A percentile compares a stretch with the other conserved stretches of the same genome.
phyloP scores from a whole-genome alignment of 2,329 filamentous ascomycete genomes.

The Botryotinia globosa region DNA sequence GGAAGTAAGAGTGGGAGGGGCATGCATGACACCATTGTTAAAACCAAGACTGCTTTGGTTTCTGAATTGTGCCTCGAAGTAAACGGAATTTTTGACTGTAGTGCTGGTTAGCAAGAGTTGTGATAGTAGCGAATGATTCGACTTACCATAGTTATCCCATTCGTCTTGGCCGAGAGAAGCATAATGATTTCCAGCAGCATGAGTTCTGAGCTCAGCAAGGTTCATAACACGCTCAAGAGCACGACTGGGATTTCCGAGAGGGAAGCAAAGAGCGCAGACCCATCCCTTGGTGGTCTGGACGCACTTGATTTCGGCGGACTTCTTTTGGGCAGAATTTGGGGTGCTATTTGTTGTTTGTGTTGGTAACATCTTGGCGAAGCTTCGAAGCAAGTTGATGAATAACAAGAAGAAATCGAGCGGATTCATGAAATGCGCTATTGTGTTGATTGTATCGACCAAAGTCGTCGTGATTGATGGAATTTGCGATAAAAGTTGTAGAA shows the following conservation, averaged over 20 bases:
- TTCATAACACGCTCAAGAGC: constrained; percentile 4
- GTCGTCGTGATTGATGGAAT: background rate
- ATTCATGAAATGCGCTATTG: background rate
- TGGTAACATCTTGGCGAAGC: background rate
- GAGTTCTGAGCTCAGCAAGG: background rate
- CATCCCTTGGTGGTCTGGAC: constrained; percentile 11
- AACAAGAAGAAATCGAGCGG: background rate
- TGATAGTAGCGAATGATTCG: background rate
- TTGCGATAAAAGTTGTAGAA: background rate
- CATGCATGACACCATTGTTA: background rate
- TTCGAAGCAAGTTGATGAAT: background rate
- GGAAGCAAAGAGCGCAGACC: constrained; percentile 18
- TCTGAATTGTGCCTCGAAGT: constrained; percentile 11
- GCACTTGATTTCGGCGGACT: background rate
- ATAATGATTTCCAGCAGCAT: constrained; percentile 1
- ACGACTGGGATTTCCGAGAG: constrained; percentile 1
- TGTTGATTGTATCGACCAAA: background rate
- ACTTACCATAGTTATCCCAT: constrained; percentile 1
- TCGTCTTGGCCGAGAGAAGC: background rate
- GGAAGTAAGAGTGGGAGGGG: background rate
- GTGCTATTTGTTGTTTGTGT: background rate
- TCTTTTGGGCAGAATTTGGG: background rate
- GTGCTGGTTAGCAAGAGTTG: background rate
- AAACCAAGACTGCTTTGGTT: background rate
- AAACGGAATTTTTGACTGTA: background rate